Conservation (phyloP, 176 grass and related monocot species). For the Eleusine coracana region DNA sequence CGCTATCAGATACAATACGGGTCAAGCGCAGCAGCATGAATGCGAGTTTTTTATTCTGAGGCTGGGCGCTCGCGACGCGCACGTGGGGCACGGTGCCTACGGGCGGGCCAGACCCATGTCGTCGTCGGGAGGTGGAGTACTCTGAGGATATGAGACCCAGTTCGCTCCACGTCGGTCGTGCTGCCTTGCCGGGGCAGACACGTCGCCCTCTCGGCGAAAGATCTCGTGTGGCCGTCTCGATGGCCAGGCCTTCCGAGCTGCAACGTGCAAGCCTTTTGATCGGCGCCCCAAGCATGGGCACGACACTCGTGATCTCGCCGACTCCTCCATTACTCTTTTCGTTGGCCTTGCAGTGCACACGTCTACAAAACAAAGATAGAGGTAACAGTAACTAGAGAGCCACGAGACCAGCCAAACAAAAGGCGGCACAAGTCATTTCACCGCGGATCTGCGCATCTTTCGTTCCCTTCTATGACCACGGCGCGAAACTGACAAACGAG, state of each 20-base stretch:
- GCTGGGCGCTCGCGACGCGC: not conserved
- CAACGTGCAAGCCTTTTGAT: not conserved
- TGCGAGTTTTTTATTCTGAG: not conserved
- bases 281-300: not conserved
- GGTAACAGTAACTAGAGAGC: no score
- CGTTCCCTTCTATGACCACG: not conserved
- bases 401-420: no score
- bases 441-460: not conserved
- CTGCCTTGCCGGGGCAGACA: not conserved
- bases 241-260: not conserved
- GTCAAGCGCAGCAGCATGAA: not conserved
- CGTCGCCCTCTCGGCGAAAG: not conserved
- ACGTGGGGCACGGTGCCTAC: not conserved
- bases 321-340: not conserved
- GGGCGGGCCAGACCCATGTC: not conserved
- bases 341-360: no score
- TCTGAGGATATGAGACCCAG: not conserved
- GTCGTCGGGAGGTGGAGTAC: not conserved
- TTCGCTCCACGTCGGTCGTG: slow-evolving; percentile 1
- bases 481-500: not conserved
- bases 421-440: not conserved
- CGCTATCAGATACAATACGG: not conserved
- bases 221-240: not conserved
- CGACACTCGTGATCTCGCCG: not conserved
- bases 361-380: no score